phyloP scores from a whole-genome alignment of 306 rosid genomes.

The Cajanus cajan region DNA sequence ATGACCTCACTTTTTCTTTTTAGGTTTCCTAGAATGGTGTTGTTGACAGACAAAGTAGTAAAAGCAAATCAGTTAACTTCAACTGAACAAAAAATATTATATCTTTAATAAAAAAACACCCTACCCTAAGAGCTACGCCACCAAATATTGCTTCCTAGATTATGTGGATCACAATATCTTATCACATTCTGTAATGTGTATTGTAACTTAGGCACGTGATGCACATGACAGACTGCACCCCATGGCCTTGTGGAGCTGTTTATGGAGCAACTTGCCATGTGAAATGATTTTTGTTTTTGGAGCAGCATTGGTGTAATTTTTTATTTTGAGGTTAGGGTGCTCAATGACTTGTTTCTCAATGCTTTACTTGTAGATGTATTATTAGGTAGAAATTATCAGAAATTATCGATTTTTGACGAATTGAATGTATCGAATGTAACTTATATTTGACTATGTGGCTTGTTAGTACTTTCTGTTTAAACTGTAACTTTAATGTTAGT shows the following conservation, averaged over 20 bases:
- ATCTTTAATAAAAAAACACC: neutral
- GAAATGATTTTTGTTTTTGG: neutral
- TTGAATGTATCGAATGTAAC: neutral
- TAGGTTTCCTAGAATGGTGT: conserved; percentile 6
- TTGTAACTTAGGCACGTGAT: conserved; percentile 12
- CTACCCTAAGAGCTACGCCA: neutral
- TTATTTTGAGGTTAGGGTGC: neutral
- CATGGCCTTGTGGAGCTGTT: neutral
- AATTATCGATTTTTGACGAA: neutral
- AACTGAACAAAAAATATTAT: neutral
- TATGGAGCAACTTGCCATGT: conserved; percentile 33
- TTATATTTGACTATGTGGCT: neutral
- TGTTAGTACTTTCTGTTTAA: neutral
- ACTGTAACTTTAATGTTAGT: neutral
- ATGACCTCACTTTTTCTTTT: conserved; percentile 3
- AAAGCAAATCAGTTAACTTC: conserved; percentile 2
- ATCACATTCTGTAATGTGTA: neutral
- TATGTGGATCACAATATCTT: conserved; percentile 5
- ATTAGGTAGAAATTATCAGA: neutral
- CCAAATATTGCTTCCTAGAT: neutral
- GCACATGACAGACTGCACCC: neutral
- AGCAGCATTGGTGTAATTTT: neutral
- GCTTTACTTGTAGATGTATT: neutral
- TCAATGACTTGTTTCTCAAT: neutral
- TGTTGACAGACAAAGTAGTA: neutral